phyloP scores from a whole-genome alignment of 306 rosid species.

The Vigna mungo region DNA sequence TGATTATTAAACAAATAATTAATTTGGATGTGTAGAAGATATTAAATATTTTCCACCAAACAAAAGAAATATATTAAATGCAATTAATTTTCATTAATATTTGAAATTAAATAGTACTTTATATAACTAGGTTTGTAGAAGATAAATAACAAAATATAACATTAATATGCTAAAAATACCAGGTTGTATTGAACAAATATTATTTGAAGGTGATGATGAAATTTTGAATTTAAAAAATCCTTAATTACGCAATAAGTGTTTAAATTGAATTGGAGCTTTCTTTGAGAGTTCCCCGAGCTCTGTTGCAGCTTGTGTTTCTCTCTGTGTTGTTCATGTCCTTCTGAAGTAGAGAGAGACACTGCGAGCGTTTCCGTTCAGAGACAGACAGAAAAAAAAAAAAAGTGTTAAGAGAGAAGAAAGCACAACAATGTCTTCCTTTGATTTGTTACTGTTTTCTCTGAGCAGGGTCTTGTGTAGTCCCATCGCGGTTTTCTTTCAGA shows the following conservation, averaged over 20 bases:
- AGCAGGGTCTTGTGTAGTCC: constrained; percentile 62
- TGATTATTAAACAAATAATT: not conserved
- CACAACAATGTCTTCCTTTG: constrained; percentile 60
- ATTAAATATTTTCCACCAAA: not conserved
- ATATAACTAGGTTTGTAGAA: not conserved
- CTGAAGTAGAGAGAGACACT: constrained; percentile 37
- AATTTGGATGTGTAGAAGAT: not conserved
- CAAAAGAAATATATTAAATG: not conserved
- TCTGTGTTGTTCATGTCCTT: constrained; percentile 13
- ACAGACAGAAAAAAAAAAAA: not conserved
- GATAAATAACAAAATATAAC: not conserved
- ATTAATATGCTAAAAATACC: not conserved
- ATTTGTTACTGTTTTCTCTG: constrained; percentile 73
- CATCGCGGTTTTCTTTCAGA: constrained; percentile 77
- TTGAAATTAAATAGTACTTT: not conserved
- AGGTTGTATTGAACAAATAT: not conserved
- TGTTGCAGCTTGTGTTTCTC: constrained; percentile 37
- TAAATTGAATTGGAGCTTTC: constrained; percentile 7
- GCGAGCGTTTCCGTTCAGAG: constrained; percentile 23
- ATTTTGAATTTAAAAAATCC: not conserved
- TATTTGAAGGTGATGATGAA: not conserved
- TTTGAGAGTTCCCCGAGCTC: not conserved
- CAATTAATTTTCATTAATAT: not conserved
- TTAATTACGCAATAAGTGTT: not conserved
- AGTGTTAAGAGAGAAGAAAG: not conserved